These are phyloP conservation scores for Candida railenensis DNA, from an alignment of 805 yeast species.

Conservation along the genomic window DNA sequence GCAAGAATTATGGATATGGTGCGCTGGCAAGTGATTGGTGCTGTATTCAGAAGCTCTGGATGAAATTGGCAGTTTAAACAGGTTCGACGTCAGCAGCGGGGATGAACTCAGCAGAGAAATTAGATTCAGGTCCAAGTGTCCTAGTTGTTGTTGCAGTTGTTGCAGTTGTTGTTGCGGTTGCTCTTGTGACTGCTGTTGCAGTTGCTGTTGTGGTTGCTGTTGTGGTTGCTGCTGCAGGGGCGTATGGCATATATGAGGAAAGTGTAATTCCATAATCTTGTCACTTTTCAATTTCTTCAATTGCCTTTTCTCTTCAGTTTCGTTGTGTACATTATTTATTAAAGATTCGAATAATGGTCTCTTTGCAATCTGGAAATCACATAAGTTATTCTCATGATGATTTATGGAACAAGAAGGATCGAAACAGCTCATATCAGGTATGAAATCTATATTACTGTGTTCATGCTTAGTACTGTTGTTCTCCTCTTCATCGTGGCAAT, in stretches of 20 bases:
- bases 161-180: neutral
- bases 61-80: neutral
- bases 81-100: neutral
- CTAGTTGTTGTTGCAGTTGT: neutral
- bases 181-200: neutral
- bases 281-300: neutral
- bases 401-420: neutral
- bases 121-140: neutral
- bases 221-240: neutral
- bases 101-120: neutral
- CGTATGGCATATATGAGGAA: conserved; percentile 40
- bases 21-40: neutral
- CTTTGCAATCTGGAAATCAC: conserved; percentile 28
- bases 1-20: conserved; percentile 40
- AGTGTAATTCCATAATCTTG: conserved; percentile 22
- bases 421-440: neutral
- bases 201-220: neutral
- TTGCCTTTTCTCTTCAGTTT: conserved; percentile 5
- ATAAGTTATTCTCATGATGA: conserved; percentile 21
- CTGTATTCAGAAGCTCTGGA: neutral
- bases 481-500: conserved; percentile 17
- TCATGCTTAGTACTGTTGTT: neutral
- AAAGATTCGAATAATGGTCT: conserved; percentile 38
- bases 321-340: conserved; percentile 33
- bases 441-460: neutral